Conservation (phyloP, 352 stramenopile genomes). For the Blastocystis sp. region DNA sequence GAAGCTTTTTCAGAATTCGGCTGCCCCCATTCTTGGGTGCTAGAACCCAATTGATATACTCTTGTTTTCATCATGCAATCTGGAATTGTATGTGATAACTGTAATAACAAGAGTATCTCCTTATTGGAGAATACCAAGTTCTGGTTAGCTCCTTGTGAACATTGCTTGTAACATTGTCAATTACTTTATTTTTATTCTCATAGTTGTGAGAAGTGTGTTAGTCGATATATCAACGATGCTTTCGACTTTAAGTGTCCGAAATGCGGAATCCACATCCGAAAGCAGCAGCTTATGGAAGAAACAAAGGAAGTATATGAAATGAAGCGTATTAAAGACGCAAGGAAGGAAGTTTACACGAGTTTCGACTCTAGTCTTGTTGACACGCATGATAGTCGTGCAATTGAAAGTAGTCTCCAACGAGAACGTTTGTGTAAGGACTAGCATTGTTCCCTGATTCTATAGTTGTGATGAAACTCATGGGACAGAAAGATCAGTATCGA, state of each 20-base stretch:
- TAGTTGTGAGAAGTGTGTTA: slow-evolving; percentile 47
- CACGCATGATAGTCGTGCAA: not conserved
- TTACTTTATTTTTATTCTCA: not conserved
- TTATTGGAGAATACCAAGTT: slow-evolving; percentile 45
- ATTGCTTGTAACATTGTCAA: slow-evolving; percentile 24
- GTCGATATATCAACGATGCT: slow-evolving; percentile 6
- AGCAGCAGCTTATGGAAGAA: not conserved
- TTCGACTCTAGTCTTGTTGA: not conserved
- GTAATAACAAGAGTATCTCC: slow-evolving; percentile 7
- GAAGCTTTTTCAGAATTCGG: not conserved
- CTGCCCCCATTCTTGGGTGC: too few species aligned
- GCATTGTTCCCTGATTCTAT: not conserved
- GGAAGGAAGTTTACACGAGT: not conserved
- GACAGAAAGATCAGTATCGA: not conserved
- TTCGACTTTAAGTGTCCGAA: slow-evolving; percentile 27
- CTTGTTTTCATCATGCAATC: not conserved
- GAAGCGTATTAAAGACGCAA: slow-evolving; percentile 18
- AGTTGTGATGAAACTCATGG: slow-evolving; percentile 7
- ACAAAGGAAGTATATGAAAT: slow-evolving; percentile 47
- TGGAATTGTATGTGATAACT: slow-evolving; percentile 33
- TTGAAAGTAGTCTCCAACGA: not conserved
- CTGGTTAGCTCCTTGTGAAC: slow-evolving; percentile 26
- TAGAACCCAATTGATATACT: too few species aligned
- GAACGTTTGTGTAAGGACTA: not conserved
- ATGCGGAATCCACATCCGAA: not conserved